Evolutionary conservation across 2,329 filamentous ascomycete genomes (phyloP).

Genomic region (Colletotrichum coccodes): DNA sequence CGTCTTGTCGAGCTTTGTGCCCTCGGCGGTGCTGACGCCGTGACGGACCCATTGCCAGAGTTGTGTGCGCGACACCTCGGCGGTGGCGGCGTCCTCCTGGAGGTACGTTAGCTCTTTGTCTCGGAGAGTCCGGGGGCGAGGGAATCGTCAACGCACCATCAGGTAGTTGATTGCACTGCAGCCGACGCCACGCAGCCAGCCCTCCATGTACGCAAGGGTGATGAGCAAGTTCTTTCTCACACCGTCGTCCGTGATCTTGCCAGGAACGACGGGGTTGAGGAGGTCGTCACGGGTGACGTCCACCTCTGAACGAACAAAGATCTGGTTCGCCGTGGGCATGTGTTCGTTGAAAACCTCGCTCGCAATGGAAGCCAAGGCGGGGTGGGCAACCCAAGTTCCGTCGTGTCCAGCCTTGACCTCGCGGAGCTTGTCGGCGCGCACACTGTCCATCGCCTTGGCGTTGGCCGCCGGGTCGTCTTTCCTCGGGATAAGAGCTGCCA

Average conservation of each 20-base stretch:
- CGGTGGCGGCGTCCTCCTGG: conserved; percentile 85
- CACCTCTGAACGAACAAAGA: conserved; percentile 83
- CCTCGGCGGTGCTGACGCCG: conserved; percentile 76
- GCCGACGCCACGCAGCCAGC: conserved; percentile 88
- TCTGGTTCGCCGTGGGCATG: conserved; percentile 93
- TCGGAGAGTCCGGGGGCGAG: not conserved
- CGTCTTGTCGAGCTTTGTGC: conserved; percentile 84
- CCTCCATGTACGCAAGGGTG: conserved; percentile 91
- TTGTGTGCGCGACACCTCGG: conserved; percentile 86
- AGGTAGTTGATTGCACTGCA: conserved; percentile 92
- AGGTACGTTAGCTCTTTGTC: not conserved
- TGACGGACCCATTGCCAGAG: conserved; percentile 87
- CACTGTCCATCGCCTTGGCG: conserved; percentile 85
- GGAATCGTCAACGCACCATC: conserved; percentile 62
- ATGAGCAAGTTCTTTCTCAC: conserved; percentile 94
- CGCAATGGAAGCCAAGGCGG: conserved; percentile 83
- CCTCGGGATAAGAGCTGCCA: conserved; percentile 94
- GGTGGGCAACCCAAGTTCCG: conserved; percentile 90
- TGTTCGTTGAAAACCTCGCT: conserved; percentile 90
- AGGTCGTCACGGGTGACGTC: conserved; percentile 82
- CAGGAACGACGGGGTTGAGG: conserved; percentile 90
- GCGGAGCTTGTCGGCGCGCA: conserved; percentile 87
- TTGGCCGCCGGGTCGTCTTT: conserved; percentile 87
- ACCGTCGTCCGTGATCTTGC: conserved; percentile 84
- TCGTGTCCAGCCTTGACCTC: conserved; percentile 90